Evolutionary conservation across 768 basidiomycete species (phyloP).

Genomic region (Pleurotus ostreatus): DNA sequence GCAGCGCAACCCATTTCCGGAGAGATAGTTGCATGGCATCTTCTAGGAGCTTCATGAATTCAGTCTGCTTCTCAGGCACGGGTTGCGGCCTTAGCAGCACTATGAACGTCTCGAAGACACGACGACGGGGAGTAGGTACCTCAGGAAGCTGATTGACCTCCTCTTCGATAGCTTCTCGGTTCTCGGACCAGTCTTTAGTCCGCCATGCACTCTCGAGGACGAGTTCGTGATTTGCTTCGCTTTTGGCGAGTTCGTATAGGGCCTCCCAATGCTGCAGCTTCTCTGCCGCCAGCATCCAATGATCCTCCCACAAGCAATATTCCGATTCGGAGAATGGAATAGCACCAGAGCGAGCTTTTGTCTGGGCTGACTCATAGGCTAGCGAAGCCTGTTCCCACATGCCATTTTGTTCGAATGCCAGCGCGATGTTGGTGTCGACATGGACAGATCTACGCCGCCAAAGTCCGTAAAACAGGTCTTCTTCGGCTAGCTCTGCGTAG

Average conservation of each 20-base stretch:
- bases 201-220: conserved; percentile 96
- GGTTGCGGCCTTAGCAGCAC: conserved; percentile 83
- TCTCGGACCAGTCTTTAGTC: conserved; percentile 86
- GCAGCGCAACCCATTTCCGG: conserved; percentile 92
- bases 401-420: conserved; percentile 93
- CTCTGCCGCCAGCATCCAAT: conserved; percentile 94
- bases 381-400: conserved; percentile 93
- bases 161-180: conserved; percentile 73
- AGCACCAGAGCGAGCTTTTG: conserved; percentile 71
- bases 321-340: conserved; percentile 93
- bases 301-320: conserved; percentile 98
- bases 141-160: conserved; percentile 79
- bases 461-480: conserved; percentile 95
- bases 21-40: conserved; percentile 96
- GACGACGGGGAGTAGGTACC: conserved; percentile 88
- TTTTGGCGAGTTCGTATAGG: conserved; percentile 84
- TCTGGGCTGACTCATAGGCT: conserved; percentile 88
- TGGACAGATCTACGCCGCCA: conserved; percentile 92
- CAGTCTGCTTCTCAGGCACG: conserved; percentile 77
- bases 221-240: conserved; percentile 88
- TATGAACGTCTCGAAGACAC: conserved; percentile 96
- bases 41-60: conserved; percentile 86
- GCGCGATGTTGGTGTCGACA: conserved; percentile 80
- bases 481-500: conserved; percentile 93
- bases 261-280: conserved; percentile 99